These are phyloP conservation scores for Glutinoglossum americanum DNA, from an alignment of 495 filamentous ascomycete species.

Conservation along the genomic window DNA sequence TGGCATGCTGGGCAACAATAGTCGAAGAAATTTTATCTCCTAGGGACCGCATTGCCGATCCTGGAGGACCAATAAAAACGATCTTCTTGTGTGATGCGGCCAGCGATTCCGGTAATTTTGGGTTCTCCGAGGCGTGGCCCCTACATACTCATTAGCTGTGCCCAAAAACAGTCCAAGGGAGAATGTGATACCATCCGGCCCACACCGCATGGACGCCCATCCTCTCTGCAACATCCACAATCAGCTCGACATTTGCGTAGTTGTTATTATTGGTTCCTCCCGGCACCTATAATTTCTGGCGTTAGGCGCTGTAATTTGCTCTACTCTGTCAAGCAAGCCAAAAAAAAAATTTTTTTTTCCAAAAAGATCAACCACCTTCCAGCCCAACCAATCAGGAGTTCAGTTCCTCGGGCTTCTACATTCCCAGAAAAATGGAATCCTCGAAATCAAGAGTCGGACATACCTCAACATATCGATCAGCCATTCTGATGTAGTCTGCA, in stretches of 20 bases:
- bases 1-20: slow-evolving; percentile 93
- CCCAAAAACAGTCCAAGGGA: slow-evolving; percentile 5
- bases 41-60: slow-evolving; percentile 94
- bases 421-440: neutral
- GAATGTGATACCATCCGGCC: slow-evolving; percentile 70
- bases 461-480: slow-evolving; percentile 96
- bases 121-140: slow-evolving; percentile 98
- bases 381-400: neutral
- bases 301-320: neutral
- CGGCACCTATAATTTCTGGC: slow-evolving; percentile 32
- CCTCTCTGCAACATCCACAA: slow-evolving; percentile 97
- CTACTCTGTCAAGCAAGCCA: neutral
- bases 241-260: slow-evolving; percentile 98
- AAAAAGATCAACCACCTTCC: no score
- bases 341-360: neutral
- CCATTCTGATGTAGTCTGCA: slow-evolving; percentile 98
- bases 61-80: slow-evolving; percentile 93
- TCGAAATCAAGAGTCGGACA: slow-evolving; percentile 4
- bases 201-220: slow-evolving; percentile 97
- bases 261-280: slow-evolving; percentile 99
- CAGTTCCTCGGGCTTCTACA: neutral
- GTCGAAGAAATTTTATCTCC: slow-evolving; percentile 99
- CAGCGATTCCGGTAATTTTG: slow-evolving; percentile 83
- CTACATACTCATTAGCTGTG: slow-evolving; percentile 19
- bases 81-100: slow-evolving; percentile 95